phyloP scores from a whole-genome alignment of 352 stramenopile genomes.

The Phytopythium delawarense region DNA sequence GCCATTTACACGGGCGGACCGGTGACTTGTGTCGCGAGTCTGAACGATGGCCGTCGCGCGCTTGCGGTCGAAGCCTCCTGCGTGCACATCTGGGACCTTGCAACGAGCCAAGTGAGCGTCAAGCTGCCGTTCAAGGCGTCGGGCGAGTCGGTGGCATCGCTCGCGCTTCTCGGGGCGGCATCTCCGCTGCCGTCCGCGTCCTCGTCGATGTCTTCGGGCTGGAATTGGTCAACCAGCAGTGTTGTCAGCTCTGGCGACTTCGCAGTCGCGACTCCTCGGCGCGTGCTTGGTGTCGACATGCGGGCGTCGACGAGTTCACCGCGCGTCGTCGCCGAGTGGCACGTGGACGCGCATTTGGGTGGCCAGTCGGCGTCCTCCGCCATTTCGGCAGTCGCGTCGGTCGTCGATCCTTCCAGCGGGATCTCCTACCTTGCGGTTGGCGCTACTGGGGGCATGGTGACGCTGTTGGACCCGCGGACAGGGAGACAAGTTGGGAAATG shows the following conservation, averaged over 20 bases:
- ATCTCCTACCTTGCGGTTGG: constrained; percentile 37
- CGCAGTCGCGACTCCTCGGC: constrained; percentile 41
- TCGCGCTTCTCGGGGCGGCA: constrained; percentile 22
- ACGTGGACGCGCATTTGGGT: constrained; percentile 36
- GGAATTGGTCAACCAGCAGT: constrained; percentile 5
- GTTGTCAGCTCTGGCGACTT: constrained; percentile 29
- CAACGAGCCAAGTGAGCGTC: constrained; percentile 52
- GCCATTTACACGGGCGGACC: constrained; percentile 24
- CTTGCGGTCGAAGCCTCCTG: constrained; percentile 35
- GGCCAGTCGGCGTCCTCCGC: constrained; percentile 11
- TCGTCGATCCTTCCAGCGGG: constrained; percentile 18
- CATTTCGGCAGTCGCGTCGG: constrained; percentile 31
- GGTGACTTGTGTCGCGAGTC: constrained; percentile 17
- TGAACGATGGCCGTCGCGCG: constrained; percentile 27
- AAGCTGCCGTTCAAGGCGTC: constrained; percentile 43
- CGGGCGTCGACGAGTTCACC: constrained; percentile 16
- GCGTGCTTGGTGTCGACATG: constrained; percentile 43
- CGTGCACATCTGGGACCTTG: constrained; percentile 67
- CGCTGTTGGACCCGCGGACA: constrained; percentile 52
- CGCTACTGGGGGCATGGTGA: constrained; percentile 32
- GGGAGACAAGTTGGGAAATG: constrained; percentile 40
- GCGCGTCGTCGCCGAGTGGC: constrained; percentile 60
- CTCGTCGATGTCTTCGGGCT: neutral
- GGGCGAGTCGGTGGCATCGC: constrained; percentile 39
- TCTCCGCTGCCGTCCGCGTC: neutral